Evolutionary conservation across 306 rosid genomes (phyloP).

Genomic region (Acmispon strigosus): DNA sequence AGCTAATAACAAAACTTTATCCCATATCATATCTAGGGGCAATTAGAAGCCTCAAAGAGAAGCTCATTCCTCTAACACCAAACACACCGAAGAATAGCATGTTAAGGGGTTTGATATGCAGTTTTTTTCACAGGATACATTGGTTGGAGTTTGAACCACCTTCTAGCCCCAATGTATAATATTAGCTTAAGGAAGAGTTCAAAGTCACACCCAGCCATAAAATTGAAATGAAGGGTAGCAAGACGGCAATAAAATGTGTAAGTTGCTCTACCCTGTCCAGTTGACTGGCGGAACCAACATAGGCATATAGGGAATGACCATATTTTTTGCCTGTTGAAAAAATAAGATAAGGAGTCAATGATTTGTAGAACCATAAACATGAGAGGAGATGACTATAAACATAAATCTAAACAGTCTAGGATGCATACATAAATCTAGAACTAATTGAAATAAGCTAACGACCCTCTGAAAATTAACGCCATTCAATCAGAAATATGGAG

Average conservation of each 20-base stretch:
- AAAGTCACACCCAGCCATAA: conserved; percentile 14
- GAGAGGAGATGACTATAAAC: conserved; percentile 6
- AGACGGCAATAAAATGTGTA: neutral
- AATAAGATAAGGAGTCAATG: conserved; percentile 8
- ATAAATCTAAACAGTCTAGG: neutral
- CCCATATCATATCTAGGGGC: neutral
- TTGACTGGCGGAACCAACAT: conserved; percentile 89
- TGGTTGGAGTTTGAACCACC: neutral
- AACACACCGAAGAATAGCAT: neutral
- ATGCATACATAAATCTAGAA: conserved; percentile 8
- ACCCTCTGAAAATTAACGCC: neutral
- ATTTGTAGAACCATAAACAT: neutral
- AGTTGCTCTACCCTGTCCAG: conserved; percentile 82
- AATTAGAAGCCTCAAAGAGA: neutral
- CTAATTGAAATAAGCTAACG: conserved; percentile 7
- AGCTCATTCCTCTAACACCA: neutral
- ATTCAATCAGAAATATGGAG: conserved; percentile 1
- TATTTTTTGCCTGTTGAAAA: conserved; percentile 67
- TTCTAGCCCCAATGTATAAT: neutral
- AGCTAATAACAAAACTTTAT: neutral
- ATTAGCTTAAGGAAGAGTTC: neutral
- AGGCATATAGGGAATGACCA: conserved; percentile 97
- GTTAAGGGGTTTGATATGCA: neutral
- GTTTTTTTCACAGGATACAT: neutral
- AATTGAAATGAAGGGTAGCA: neutral